A percentile compares a stretch with the other conserved stretches of the same genome.
Conservation (phyloP, 345 rosid genomes). For the Melastoma malabathricum region DNA sequence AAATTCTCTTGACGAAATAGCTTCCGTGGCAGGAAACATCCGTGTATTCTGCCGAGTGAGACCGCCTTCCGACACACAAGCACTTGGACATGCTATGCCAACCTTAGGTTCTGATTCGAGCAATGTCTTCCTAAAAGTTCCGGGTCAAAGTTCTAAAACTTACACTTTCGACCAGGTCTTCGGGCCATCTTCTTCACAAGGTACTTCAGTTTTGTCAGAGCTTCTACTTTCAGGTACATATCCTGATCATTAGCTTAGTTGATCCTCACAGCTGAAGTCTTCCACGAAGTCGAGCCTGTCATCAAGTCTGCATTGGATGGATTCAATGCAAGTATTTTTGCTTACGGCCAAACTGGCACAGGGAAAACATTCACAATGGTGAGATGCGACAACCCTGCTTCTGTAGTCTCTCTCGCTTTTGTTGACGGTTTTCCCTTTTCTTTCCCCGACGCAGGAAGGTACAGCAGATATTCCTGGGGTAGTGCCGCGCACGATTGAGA, state of each 20-base stretch:
- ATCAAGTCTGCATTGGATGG: constrained; percentile 71
- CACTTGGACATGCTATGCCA: constrained; percentile 17
- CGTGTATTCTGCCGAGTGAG: constrained; percentile 72
- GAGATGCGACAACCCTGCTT: constrained; percentile 6
- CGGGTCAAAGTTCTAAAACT: constrained; percentile 28
- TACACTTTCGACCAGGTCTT: constrained; percentile 60
- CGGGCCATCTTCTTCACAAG: constrained; percentile 57
- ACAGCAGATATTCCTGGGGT: constrained; percentile 43
- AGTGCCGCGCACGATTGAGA: constrained; percentile 48
- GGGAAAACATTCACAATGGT: constrained; percentile 86
- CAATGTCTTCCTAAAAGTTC: constrained; percentile 27
- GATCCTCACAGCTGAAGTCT: constrained; percentile 48
- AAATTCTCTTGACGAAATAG: neutral
- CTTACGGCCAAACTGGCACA: constrained; percentile 77
- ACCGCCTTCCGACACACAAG: constrained; percentile 26
- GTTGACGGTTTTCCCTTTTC: too few relatives aligned
- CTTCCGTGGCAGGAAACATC: constrained; percentile 38
- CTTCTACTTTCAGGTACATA: neutral
- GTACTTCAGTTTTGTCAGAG: constrained; percentile 13
- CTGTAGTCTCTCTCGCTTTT: neutral
- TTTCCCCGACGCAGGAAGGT: constrained; percentile 42
- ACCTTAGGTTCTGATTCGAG: constrained; percentile 35
- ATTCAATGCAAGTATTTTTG: constrained; percentile 74
- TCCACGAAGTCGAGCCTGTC: constrained; percentile 68
- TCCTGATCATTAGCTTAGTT: constrained; percentile 6